Conservation (phyloP, 2,329 filamentous ascomycete species). For the Malbranchea zuffiana region DNA sequence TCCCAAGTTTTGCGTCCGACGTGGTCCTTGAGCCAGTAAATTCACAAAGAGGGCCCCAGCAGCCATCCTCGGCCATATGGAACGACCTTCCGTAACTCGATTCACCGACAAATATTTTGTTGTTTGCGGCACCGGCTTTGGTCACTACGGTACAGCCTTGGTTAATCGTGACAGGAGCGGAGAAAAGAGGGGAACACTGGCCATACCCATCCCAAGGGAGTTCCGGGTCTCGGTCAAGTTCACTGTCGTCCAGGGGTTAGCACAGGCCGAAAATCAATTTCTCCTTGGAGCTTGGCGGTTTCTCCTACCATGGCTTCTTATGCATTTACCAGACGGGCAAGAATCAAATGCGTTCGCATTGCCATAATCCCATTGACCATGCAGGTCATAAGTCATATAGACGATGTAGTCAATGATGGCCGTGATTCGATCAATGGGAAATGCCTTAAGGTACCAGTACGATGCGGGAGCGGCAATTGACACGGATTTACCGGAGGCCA, state of each 20-base stretch:
- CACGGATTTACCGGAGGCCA: conserved; percentile 15
- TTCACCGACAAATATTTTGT: conserved; percentile 26
- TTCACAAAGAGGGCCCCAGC: conserved; percentile 19
- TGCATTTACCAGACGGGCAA: conserved; percentile 22
- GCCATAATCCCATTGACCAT: conserved; percentile 18
- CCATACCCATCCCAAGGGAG: conserved; percentile 26
- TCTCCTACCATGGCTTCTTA: conserved; percentile 28
- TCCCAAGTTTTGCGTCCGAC: conserved; percentile 21
- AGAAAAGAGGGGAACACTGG: conserved; percentile 7
- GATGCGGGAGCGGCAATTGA: conserved; percentile 20
- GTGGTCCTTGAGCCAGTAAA: conserved; percentile 20
- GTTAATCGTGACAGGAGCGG: conserved; percentile 21
- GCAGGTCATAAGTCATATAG: conserved; percentile 30
- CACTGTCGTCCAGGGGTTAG: conserved; percentile 29
- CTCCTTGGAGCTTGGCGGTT: conserved; percentile 15
- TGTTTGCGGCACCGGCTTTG: conserved; percentile 22
- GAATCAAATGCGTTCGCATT: conserved; percentile 21
- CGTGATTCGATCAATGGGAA: conserved; percentile 19
- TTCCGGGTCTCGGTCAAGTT: conserved; percentile 31
- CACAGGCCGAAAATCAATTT: conserved; percentile 28
- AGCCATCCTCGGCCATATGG: conserved; percentile 21
- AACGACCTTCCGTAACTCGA: conserved; percentile 28
- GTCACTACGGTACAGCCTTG: conserved; percentile 27
- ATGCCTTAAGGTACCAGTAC: conserved; percentile 23
- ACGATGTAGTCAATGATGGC: conserved; percentile 22